Base-by-base conservation (phyloP, 345 rosid species). In the Durio zibethinus region DNA sequence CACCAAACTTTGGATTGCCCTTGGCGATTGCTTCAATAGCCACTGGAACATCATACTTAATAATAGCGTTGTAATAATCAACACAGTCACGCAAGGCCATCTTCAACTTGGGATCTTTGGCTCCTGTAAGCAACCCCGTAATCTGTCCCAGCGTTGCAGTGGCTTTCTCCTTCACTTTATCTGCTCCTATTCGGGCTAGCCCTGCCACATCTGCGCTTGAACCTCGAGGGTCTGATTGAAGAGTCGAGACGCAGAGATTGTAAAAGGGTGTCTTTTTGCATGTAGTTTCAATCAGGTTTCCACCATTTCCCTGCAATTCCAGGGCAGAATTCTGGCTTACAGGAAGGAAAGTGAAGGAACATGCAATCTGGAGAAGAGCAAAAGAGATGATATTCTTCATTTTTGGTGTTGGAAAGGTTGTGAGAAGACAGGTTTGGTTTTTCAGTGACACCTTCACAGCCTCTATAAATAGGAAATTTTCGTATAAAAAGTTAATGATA, bases 1-100 rank as follows among this genome's bases (percentile, higher is more conserved):
- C 84, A 0, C 83, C 86, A 42, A 84, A 82, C 65, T 84, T 87
- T 1, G 83, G 82, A 47, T 81, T 43, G 8, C 81, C 86, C 54
- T 80, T 80, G 21, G 23, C 14, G 7, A 87, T 43, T 35, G 85
- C 87, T 11, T 68, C 79, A 27, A 79, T 77, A 7, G 86, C 75
- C 36, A 62, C 75, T 3, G 78, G 81, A 27, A 87, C 47, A 45
- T 68, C 78, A 42, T 64, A 81, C 72, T 83, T 75, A 31, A 87
- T 78, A 29, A 87, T 82, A 15, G 82, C 70, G 56, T 81, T 81
- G 80, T 89, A 87, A 5, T 59, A 20, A 7, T 25, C 57, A 45
- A 52, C 80, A 78, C 86, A 87, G n/a, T 80, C 70, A 48, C 76
- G 78, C 53, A 89, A 76, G 15, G 81, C 48, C 10, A 20, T 72